Conservation (phyloP, 345 rosid species). For the Angophora floribunda region DNA sequence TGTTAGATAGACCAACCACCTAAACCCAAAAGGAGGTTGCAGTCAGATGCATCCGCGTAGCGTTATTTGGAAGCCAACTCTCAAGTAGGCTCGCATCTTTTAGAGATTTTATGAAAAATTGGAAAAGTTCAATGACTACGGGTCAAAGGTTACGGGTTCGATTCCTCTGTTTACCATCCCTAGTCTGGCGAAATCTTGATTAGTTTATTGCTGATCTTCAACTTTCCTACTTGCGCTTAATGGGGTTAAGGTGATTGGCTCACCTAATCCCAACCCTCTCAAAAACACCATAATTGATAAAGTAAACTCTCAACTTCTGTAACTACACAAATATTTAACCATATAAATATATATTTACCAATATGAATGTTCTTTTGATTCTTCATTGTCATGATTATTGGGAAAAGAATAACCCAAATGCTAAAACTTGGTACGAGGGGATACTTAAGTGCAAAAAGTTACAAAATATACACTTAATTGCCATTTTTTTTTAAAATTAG, state of each 20-base stretch:
- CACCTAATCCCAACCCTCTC: background rate
- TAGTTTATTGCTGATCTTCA: background rate
- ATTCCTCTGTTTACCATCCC: background rate
- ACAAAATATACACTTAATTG: too few species aligned
- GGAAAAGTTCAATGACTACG: background rate
- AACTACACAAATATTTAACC: background rate
- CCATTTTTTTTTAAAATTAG: too few species aligned
- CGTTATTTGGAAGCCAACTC: background rate
- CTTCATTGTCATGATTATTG: background rate
- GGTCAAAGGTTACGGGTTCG: fast-evolving
- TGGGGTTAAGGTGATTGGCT: background rate
- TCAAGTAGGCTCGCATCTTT: background rate
- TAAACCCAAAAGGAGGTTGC: background rate
- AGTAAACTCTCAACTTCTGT: background rate
- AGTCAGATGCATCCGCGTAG: background rate
- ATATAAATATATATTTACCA: too few species aligned
- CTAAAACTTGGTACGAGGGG: too few species aligned
- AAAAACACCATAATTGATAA: background rate
- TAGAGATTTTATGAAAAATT: background rate
- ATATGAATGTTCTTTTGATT: background rate
- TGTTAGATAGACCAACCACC: background rate
- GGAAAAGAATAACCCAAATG: too few species aligned
- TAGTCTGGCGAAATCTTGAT: fast-evolving
- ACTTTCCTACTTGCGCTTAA: background rate
- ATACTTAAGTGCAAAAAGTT: too few species aligned